Base-by-base conservation (phyloP, 2,329 filamentous ascomycete genomes). In the Hypoxylon sp. region DNA sequence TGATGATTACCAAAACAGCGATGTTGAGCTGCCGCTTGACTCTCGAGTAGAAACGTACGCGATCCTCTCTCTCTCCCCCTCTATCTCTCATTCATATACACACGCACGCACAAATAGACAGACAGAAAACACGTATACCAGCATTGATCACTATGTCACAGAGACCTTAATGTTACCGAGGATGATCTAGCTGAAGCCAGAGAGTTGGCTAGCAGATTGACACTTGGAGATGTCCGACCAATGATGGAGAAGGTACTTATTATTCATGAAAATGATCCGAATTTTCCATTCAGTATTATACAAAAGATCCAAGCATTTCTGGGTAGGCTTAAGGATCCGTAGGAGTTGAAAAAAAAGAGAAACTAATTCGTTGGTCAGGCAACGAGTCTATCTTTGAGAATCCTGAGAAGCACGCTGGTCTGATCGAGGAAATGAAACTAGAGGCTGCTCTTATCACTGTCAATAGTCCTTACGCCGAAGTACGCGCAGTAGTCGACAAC, bases 401-500 rank as follows among this genome's bases (percentile, higher is more conserved):
- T 33, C 80, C 81, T 9, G 79, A 81, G 35, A 79, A 79, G 37
- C 73, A 83, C 19, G 68, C 75, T 31, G 67, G 68, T 10, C 62
- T 79, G 35, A 76, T 79, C 57, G 73, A 76, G 65, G 78, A 79
- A 67, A 76, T 79, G 73, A 79, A 79, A 68, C 71, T 79, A 29
- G 76, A 79, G 65, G 77, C 77, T 17, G 77, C 77, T 1, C 67
- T 81, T 4, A 73, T 78, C 37, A 73, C 75, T 5, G 78, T 80
- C 60, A 78, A 79, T 65, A 81, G 78, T 29, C 74, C 81, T 4
- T 81, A 81, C 66, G 73, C 81, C 50, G 80, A 82, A 71, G 83
- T 84, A n/a, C 80, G 83, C 42, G 81, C 83, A 29, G 81, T 83
- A 1, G 82, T 85, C 3, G 83, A 84, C 74, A 87, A 88, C 72